Base-by-base conservation (phyloP, 2,329 filamentous ascomycete genomes). In the Plenodomus biglobosus region DNA sequence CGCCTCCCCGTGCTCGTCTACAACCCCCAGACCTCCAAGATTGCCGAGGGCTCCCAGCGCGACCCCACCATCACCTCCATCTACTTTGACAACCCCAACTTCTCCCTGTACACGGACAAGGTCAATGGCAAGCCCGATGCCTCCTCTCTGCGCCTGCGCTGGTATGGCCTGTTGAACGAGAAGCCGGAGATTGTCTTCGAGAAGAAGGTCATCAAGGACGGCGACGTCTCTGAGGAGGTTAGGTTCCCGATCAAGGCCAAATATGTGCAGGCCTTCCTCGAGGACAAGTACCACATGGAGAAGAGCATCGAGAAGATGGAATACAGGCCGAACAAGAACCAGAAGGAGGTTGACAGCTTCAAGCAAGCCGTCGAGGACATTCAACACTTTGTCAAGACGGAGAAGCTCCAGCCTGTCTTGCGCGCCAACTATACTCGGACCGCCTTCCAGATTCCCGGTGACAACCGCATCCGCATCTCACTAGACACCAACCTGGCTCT, bases 21-120 rank as follows among this genome's bases (percentile, higher is more conserved):
- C 75, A 96, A 94, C 69, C 86, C 94, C 38, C 87, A 92, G 60
- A 83, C 87, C 1, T 85, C 90, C 24, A 95, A 92, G 73, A 82
- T 94, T 59, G 82, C 88, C 37, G 90, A 96, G 63, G 84, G 85
- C 38, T 84, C 82, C 52, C 83, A 91, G 57, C 78, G 79, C 39
- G 92, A 97, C 64, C 94, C 94, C 5, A 88, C 89, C 42, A 88
- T 97, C 58, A 97, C 92, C 15, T 96, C 92, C 20, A 84, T 99
- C 34, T 99, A 99, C 75, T 96, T 97, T 65, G 94, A 99, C 73
- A 95, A 86, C 68, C 79, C 84, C 35, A 85, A 86, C 57, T 97
- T 99, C 71, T 82, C 87, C 13, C 80, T 97, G 8, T 99, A 97
- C 73, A 84, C 83, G 13, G 83, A 87, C 62, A 97, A 97, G 75